Conservation (phyloP, 2,329 filamentous ascomycete genomes). For the Onygenales sp. region DNA sequence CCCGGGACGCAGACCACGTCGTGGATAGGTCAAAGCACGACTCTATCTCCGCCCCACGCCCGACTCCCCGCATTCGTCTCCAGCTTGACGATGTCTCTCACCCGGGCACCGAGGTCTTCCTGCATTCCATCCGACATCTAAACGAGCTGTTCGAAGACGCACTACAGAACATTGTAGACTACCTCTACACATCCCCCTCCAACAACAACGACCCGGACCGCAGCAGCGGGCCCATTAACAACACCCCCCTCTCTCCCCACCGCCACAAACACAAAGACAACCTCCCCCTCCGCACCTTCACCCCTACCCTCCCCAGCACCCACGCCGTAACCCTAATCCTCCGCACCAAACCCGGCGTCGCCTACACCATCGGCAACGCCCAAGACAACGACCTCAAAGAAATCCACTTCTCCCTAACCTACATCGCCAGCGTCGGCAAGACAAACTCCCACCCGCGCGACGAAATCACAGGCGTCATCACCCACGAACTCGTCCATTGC, state of each 20-base stretch:
- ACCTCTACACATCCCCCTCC: conserved; percentile 53
- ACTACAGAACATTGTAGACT: conserved; percentile 57
- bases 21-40: background rate
- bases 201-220: conserved; percentile 3
- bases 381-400: conserved; percentile 84
- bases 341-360: conserved; percentile 70
- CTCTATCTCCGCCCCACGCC: background rate
- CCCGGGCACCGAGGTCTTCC: conserved; percentile 56
- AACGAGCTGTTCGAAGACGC: conserved; percentile 50
- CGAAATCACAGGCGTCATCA: conserved; percentile 75
- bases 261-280: conserved; percentile 1
- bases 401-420: conserved; percentile 74
- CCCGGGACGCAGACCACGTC: background rate
- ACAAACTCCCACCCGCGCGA: conserved; percentile 21
- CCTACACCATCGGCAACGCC: conserved; percentile 74
- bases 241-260: conserved; percentile 4
- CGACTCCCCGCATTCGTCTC: conserved; percentile 15
- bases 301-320: conserved; percentile 48
- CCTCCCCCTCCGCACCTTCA: conserved; percentile 15
- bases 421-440: conserved; percentile 44
- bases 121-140: conserved; percentile 54
- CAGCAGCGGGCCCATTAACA: background rate
- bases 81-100: conserved; percentile 24
- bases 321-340: conserved; percentile 79
- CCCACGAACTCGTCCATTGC: conserved; percentile 92